Conservation (phyloP, 768 basidiomycete genomes). For the Naematelia aurantialba region DNA sequence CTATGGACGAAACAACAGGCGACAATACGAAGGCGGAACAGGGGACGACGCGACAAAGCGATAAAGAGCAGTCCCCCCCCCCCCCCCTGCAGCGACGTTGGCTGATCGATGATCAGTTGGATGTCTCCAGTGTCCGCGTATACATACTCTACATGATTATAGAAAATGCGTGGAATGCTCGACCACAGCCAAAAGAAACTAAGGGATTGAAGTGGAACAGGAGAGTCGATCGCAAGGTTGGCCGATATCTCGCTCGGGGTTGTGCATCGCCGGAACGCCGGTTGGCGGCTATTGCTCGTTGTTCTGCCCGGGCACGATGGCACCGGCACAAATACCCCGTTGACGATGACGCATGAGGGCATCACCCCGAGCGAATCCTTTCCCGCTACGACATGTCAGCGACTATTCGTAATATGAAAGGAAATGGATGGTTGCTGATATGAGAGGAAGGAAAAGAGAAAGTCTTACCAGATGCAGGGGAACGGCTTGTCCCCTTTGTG, state of each 20-base stretch:
- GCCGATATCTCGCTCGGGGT: neutral
- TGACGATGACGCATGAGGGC: constrained; percentile 53
- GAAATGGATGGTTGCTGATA: neutral
- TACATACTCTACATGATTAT: neutral
- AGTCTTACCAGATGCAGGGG: constrained; percentile 52
- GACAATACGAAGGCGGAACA: no score
- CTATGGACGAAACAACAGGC: no score
- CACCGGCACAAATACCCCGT: constrained; percentile 52
- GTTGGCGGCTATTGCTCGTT: neutral
- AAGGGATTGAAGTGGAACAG: neutral
- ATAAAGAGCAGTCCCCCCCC: no score
- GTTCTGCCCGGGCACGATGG: neutral
- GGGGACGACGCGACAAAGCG: no score
- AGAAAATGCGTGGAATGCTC: neutral
- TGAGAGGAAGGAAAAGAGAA: neutral
- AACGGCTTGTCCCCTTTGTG: constrained; percentile 53
- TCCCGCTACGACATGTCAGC: constrained; percentile 45
- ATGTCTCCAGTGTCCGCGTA: no score
- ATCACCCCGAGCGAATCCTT: constrained; percentile 54
- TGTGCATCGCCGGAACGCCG: no score
- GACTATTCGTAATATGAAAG: neutral
- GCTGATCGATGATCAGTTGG: no score
- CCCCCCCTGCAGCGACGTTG: no score
- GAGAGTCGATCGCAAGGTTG: neutral
- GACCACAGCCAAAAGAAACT: neutral